A percentile compares a stretch with the other conserved stretches of the same genome.
Conservation (phyloP, 441 rosid species). For the Gossypium lobatum region DNA sequence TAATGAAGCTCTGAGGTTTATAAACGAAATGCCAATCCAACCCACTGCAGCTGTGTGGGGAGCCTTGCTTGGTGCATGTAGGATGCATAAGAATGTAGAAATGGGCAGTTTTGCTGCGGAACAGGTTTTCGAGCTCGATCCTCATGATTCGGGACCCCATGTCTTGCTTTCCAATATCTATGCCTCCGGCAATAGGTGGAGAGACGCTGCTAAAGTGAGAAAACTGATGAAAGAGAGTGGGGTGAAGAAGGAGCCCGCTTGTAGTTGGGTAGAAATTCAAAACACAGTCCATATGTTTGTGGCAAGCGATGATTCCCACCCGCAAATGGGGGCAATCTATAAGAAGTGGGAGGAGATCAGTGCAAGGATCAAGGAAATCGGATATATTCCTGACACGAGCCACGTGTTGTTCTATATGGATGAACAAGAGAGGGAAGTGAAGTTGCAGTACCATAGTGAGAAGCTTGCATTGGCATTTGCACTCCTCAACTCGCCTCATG, state of each 20-base stretch:
- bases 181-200: conserved; percentile 40
- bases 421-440: conserved; percentile 33
- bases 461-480: conserved; percentile 44
- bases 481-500: conserved; percentile 26
- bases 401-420: conserved; percentile 34
- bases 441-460: conserved; percentile 39
- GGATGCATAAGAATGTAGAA: conserved; percentile 44
- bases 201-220: conserved; percentile 34
- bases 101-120: conserved; percentile 43
- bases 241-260: conserved; percentile 40
- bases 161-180: conserved; percentile 35
- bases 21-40: conserved; percentile 35
- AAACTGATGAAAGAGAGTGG: conserved; percentile 32
- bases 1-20: conserved; percentile 30
- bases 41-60: conserved; percentile 47
- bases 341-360: conserved; percentile 29
- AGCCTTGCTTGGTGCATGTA: conserved; percentile 49
- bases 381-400: conserved; percentile 36
- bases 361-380: conserved; percentile 30
- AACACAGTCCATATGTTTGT: conserved; percentile 30
- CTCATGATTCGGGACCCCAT: conserved; percentile 31
- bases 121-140: conserved; percentile 34
- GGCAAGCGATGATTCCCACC: conserved; percentile 35
- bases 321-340: conserved; percentile 26
- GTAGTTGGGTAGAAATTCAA: conserved; percentile 42